These are phyloP conservation scores for Patellifolia procumbens DNA, from an alignment of 179 eudicot species.

Conservation along the genomic window DNA sequence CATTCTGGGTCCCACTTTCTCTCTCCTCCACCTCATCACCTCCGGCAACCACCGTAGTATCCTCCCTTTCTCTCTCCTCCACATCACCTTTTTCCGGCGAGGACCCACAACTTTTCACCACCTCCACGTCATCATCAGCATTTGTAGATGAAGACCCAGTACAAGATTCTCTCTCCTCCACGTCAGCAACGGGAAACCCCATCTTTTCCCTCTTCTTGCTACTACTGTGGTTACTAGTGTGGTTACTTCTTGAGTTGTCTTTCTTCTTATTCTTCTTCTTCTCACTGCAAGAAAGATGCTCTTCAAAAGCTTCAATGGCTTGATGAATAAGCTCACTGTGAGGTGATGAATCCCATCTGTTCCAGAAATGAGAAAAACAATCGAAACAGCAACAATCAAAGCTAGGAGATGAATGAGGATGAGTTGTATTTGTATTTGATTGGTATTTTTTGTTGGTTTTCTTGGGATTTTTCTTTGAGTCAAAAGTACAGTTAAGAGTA, in stretches of 20 bases:
- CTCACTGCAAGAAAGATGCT: conserved; percentile 43
- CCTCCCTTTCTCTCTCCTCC: conserved; percentile 24
- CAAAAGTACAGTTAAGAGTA: background rate
- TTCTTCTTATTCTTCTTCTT: conserved; percentile 12
- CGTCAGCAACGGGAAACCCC: background rate
- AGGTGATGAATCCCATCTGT: conserved; percentile 67
- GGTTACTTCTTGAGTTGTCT: background rate
- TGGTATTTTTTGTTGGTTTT: background rate
- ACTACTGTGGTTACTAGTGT: too few relatives aligned
- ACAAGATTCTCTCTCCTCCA: background rate
- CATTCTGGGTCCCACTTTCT: conserved; percentile 16
- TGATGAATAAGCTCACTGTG: conserved; percentile 68
- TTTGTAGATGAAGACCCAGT: too few relatives aligned
- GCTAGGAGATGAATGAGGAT: conserved; percentile 41
- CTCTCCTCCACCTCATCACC: conserved; percentile 20
- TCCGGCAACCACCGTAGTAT: background rate
- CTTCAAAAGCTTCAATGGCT: conserved; percentile 76
- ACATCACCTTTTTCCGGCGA: too few relatives aligned
- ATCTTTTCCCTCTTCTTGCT: conserved; percentile 26
- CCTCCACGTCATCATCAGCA: conserved; percentile 6
- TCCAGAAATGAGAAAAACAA: conserved; percentile 69
- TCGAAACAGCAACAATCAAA: conserved; percentile 66
- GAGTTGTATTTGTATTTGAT: background rate
- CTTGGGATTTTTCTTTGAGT: conserved; percentile 16
- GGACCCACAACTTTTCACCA: background rate